phyloP scores from a whole-genome alignment of 306 rosid genomes.

The Quercus berberidifolia region DNA sequence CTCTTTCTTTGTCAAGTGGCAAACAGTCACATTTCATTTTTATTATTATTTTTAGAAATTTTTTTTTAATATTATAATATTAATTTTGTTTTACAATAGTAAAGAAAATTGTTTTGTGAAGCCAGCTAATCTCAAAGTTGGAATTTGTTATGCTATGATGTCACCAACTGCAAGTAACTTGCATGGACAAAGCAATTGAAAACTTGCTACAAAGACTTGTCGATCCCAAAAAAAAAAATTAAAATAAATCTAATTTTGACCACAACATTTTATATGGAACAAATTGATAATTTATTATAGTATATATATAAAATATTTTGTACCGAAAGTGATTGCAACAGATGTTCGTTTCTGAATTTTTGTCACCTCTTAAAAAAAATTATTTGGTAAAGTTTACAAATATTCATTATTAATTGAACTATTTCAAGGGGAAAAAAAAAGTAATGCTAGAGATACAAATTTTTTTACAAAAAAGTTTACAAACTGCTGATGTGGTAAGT shows the following conservation, averaged over 20 bases:
- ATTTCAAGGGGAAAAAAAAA: too few relatives aligned
- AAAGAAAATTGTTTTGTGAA: not conserved
- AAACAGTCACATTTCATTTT: not conserved
- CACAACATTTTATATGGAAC: not conserved
- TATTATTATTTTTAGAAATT: not conserved
- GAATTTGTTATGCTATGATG: not conserved
- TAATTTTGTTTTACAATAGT: not conserved
- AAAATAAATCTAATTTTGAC: not conserved
- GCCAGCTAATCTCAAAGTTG: not conserved
- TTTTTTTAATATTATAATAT: not conserved
- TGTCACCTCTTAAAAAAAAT: not conserved
- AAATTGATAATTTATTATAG: too few relatives aligned
- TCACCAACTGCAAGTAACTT: not conserved
- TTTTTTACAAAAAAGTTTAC: too few relatives aligned
- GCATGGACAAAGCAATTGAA: not conserved
- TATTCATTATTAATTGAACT: too few relatives aligned
- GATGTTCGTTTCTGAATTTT: too few relatives aligned
- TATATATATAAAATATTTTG: not conserved
- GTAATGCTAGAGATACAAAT: too few relatives aligned
- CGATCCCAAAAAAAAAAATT: not conserved
- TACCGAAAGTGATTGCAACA: too few relatives aligned
- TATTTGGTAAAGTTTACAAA: too few relatives aligned
- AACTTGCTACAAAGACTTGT: not conserved
- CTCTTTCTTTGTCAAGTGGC: not conserved
- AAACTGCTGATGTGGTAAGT: too few relatives aligned